A percentile compares a stretch with the other conserved stretches of the same genome.
These are phyloP conservation scores for Esteya vermicola DNA, from an alignment of 2,329 filamentous ascomycete genomes.

Conservation along the genomic window DNA sequence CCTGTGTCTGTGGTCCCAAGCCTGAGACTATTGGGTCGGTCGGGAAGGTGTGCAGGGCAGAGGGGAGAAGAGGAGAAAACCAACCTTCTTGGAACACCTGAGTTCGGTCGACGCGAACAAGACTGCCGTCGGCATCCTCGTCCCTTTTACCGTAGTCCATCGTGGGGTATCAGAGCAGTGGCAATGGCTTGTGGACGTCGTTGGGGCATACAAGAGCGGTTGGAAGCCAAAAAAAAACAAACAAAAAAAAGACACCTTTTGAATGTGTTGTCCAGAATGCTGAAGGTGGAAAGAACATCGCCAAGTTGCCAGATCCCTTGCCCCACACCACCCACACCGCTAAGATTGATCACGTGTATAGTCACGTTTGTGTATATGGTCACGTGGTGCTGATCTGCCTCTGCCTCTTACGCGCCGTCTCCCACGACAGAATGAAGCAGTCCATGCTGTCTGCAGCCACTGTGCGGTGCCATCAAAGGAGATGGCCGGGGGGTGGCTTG, in stretches of 20 bases:
- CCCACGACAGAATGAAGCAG: too few species aligned
- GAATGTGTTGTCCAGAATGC: constrained; percentile 6
- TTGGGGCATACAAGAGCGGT: background rate
- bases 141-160: constrained; percentile 99
- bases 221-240: too few species aligned
- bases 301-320: constrained; percentile 12
- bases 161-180: constrained; percentile 20
- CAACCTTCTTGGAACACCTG: constrained; percentile 97
- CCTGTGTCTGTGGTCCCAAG: too few species aligned
- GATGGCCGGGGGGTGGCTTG: too few species aligned
- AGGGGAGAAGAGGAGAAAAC: too few species aligned
- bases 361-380: background rate
- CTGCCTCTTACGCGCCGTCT: too few species aligned
- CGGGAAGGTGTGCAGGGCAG: too few species aligned
- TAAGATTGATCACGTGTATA: background rate
- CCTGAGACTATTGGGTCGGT: too few species aligned
- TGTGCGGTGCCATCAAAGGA: too few species aligned
- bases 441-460: too few species aligned
- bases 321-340: constrained; percentile 7
- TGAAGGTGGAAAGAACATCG: constrained; percentile 10
- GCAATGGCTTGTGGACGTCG: constrained; percentile 1
- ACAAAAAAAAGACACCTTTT: constrained; percentile 3
- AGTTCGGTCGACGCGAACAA: constrained; percentile 95
- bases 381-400: constrained; percentile 3
- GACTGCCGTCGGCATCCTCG: constrained; percentile 83